Evolutionary conservation across 371 early-diverging fungal species (phyloP), one percentile per base, ranked within the genome.

Genomic region (Rhizomucor miehei): DNA sequence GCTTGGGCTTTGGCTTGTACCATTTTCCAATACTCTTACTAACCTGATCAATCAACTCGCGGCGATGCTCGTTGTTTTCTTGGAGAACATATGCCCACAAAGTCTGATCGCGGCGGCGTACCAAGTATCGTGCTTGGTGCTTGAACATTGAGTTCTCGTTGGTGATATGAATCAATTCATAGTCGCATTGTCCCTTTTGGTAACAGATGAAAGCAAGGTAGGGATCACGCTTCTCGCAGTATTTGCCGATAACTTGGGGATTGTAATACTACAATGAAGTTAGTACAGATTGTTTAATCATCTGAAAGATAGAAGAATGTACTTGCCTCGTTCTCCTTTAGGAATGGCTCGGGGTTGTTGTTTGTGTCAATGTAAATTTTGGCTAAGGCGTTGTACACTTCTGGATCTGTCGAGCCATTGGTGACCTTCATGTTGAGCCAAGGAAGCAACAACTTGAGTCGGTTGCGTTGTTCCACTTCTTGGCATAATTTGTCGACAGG

Each of bases 321-420:
- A 11, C 35, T 39, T 56, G 80, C 77, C 57, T 87, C 85, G 73
- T 98, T 98, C 55, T 89, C 90, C 60, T 87, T 89, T 58, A 98
- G 77, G 86, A 98, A 98, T 52, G 84, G 83, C 65, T 97, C 98
- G 19, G 99, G 91, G 59, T 97, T 94, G 71, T 93, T 93, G 85
- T 97, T 98, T 73, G 92, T 95, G 71, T 97, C 99, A 62, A 98
- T 96, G 69, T 96, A 97, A 51, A 98, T 95, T 86, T 97, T 98
- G 62, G 97, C 99, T 48, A 98, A 77, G 11, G 97, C 98, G 61
- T 97, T 98, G 83, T 91, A 96, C 3, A 98, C 88, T 44, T 88
- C 89, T 3, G 88, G 72, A 62, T 97, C 98, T 54, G 82, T 82
- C 57, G 86, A 85, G 10, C 93, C 93, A 56, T 93, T 90, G 67